Base-by-base conservation (phyloP, 2,329 filamentous ascomycete species). In the Botrytis squamosa region DNA sequence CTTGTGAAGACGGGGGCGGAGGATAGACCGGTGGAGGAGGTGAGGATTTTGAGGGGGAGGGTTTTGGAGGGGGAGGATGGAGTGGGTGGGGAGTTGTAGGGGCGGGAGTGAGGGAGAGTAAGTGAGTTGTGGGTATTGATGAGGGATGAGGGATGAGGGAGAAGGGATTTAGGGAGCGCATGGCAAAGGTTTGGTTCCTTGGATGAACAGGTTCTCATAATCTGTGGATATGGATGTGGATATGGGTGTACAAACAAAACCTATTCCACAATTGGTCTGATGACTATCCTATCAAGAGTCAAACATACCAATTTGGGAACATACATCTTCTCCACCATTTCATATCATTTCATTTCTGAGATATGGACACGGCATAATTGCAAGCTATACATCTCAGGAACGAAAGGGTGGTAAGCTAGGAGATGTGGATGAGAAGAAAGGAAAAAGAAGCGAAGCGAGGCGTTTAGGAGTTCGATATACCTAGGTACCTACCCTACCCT, bases 1-100 rank as follows among this genome's bases (percentile, higher is more conserved):
- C 82, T 96, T 74, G 94, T 97, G 68, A 93, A 92, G 85, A 97
- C 94, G 0, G 93, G 90, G 38, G 84, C 84, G 12, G 93, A 95
- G 78, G 96, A 98, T 82, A 85, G 91, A 78, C 96, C 96, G 0
- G 83, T 90, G 9, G 92, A 97, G 78, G 91, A 97, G 78, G 89
- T 98, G 72, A 94, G 89, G 84, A 95, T 98, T 75, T 81, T 93
- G 63, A 89, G 85, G 77, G 93, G 94, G 16, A 88, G 87, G 75
- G 85, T 97, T 29, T 80, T 93, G n/a, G 90, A 92, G 77, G 87
- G 86, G 62, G 87, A 85, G 0, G 86, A 77, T 66, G 77, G 74
- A 20, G 63, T 40, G 44, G 40, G n/a, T 25, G 69, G 25, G 9
- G 70, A 44, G 29, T 9, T 44, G 46, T 40, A 52, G 25, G 29